Evolutionary conservation across 2,329 filamentous ascomycete species (phyloP).

Genomic region (Sporothrix brasiliensis): DNA sequence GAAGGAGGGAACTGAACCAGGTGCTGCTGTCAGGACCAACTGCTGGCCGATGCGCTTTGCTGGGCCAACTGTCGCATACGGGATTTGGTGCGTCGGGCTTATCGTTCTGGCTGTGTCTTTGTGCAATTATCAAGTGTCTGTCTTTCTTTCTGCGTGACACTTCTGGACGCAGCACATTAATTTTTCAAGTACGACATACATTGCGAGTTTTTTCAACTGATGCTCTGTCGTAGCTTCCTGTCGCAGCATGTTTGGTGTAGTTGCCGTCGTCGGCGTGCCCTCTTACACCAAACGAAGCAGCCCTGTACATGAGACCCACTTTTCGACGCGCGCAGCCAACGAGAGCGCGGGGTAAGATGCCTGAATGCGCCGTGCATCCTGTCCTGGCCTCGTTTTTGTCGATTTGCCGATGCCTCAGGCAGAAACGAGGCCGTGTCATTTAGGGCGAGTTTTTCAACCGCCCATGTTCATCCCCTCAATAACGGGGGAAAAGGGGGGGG

Average conservation of each 20-base stretch:
- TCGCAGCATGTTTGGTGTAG: not conserved
- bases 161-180: not conserved
- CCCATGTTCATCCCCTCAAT: slow-evolving; percentile 29
- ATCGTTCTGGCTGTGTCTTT: too few species aligned
- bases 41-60: not conserved
- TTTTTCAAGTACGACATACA: not conserved
- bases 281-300: not conserved
- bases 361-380: not conserved
- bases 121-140: not conserved
- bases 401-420: slow-evolving; percentile 31
- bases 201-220: not conserved
- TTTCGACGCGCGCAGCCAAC: slow-evolving; percentile 28
- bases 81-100: not conserved
- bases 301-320: slow-evolving; percentile 8
- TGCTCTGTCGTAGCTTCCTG: not conserved
- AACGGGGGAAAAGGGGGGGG: slow-evolving; percentile 22
- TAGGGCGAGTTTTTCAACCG: not conserved
- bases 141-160: not conserved
- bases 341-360: slow-evolving; percentile 30
- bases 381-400: not conserved
- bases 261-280: not conserved
- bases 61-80: not conserved
- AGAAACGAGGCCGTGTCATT: slow-evolving; percentile 19
- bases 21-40: not conserved
- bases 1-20: not conserved